These are phyloP conservation scores for Exophiala alcalophila DNA, from an alignment of 2,329 filamentous ascomycete species.

Conservation along the genomic window DNA sequence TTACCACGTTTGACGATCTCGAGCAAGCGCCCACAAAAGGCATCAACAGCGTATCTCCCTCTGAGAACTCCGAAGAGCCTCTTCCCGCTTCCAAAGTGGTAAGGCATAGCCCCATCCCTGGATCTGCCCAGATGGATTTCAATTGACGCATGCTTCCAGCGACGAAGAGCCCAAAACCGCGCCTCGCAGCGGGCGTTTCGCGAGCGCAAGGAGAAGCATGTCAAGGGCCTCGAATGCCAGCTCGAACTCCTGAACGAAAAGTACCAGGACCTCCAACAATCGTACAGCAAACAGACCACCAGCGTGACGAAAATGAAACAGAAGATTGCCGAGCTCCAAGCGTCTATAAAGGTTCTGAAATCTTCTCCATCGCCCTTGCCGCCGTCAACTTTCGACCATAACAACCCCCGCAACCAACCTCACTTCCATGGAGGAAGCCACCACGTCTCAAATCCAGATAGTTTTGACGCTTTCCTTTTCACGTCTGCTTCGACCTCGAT, in stretches of 20 bases:
- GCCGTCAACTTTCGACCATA: no score
- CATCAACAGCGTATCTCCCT: neutral
- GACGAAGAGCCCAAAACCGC: conserved; percentile 90
- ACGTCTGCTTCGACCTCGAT: neutral
- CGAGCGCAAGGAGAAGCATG: conserved; percentile 86
- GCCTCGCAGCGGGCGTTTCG: conserved; percentile 89
- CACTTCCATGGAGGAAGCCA: no score
- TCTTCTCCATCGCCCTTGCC: neutral
- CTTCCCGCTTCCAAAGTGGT: conserved; percentile 13
- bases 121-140: neutral
- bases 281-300: conserved; percentile 30
- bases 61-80: conserved; percentile 4
- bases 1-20: neutral
- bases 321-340: conserved; percentile 12
- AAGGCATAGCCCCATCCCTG: neutral
- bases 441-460: no score
- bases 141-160: conserved; percentile 52
- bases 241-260: conserved; percentile 57
- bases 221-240: conserved; percentile 78
- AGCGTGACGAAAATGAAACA: conserved; percentile 14
- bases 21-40: neutral
- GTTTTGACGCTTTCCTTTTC: conserved; percentile 23
- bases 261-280: conserved; percentile 32
- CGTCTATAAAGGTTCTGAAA: conserved; percentile 10
- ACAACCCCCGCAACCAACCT: no score